Base-by-base conservation (phyloP, 345 rosid genomes). In the Ailanthus altissimus region DNA sequence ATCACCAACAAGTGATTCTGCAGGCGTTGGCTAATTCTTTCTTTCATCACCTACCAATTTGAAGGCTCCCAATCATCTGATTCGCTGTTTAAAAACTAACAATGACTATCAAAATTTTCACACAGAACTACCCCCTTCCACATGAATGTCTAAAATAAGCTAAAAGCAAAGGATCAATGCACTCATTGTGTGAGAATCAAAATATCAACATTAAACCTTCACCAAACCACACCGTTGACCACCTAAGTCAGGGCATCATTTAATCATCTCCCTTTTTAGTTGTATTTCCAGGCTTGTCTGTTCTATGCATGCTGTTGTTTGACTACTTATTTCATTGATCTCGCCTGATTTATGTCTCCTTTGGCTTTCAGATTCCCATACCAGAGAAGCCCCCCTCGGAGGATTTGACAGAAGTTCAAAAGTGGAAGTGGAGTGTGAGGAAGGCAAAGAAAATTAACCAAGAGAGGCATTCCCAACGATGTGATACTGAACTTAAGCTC, bases 401-500 rank as follows among this genome's bases (percentile, higher is more conserved):
- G 82, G 96, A 92, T 78, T 85, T 85, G 71, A 86, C 78, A 75
- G 94, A 88, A 80, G 68, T 88, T 74, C 88, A 84, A 71, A 77
- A 81, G 68, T 97, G 98, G 97, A 97, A 87, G 82, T 89, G 97
- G 97, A 90, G 84, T 73, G 83, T 83, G 75, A 86, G 89, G 78
- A 91, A 83, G 79, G 91, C 89, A 65, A 92, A 85, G 68, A 97
- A 92, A 84, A 88, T 86, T 76, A 97, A 97, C 82, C 85, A 88
- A 66, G 99, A 97, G 91, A 87, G 97, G 78, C 93, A 97, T 88
- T 90, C 99, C 56, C 91, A 83, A 74, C 88, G 98, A 68, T 97
- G 99, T 77, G 97, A 94, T 84, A 86, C 85, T 59, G 98, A 97
- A 83, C 98, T 97, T 80, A 94, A 94, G 77, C 98, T 97, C 72